Evolutionary conservation across 805 yeast genomes (phyloP), one percentile per base, ranked within the genome.

Genomic region (Sugiyamaella floridensis): DNA sequence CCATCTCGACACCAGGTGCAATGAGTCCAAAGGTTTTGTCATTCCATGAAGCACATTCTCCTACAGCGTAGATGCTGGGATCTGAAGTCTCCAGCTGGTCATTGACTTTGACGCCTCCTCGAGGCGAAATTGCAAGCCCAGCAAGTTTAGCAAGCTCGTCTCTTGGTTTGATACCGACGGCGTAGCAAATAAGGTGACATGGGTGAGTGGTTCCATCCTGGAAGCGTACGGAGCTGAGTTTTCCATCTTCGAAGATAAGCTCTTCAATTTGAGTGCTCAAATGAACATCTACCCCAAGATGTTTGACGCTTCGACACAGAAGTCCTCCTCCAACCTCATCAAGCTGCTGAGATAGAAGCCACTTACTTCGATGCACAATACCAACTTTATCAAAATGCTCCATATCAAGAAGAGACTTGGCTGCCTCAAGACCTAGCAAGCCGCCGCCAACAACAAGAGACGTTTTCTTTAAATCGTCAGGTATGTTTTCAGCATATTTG

Each of bases 261-360:
- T 75, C 76, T 47, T 72, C 73, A 26, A 78, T 71, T 52, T 77
- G 73, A 29, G 79, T 75, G 55, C 76, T 79, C 46, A 76, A 69
- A 64, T 76, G 76, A 54, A 78, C 80, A 53, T 77, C 72, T 40
- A 79, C 72, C 32, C 83, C 83, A 46, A 79, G 69, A 58, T 73
- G 75, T 55, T 73, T 71, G 28, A 79, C 82, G 59, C 77, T 76
- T 50, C 73, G 77, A 51, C 71, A 66, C 18, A 69, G 54, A 26
- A 69, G 48, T 1, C 16, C 47, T 14, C 73, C 72, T 18, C 73
- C 73, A 43, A 63, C 63, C n/a, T 65, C 63, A 57, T 69, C 72
- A 58, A 69, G 57, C 53, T 69, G 73, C 52, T 67, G 71, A 1
- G 71, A 66, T 14, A 70, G 58, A 7, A 69, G 54, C 71, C 71